These are phyloP conservation scores for Nemania bipapillata DNA, from an alignment of 2,329 filamentous ascomycete genomes.

Conservation along the genomic window DNA sequence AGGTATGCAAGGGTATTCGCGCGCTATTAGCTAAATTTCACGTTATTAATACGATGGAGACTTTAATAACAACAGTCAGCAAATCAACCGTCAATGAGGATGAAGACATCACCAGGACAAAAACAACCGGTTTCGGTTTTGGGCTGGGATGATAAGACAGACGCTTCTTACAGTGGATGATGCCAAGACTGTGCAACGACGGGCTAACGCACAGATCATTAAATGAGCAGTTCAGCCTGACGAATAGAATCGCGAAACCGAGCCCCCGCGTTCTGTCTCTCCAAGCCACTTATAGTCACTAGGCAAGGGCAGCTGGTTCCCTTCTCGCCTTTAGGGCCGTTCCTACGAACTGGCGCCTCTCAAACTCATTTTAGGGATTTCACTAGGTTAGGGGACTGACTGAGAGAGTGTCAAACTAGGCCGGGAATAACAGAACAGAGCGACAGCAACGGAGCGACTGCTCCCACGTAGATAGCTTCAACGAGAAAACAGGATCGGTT, in stretches of 20 bases:
- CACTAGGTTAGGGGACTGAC: neutral
- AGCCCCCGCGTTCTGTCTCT: slow-evolving; percentile 33
- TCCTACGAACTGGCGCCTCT: neutral
- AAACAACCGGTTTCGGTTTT: neutral
- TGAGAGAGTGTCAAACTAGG: neutral
- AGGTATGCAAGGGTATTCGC: neutral
- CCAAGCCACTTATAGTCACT: slow-evolving; percentile 23
- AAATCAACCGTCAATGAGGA: neutral
- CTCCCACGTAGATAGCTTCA: slow-evolving; percentile 5
- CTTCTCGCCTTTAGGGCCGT: neutral
- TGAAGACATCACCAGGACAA: neutral
- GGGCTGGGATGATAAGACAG: neutral
- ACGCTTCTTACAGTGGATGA: neutral
- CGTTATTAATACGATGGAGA: neutral
- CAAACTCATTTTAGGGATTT: neutral
- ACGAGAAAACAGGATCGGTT: slow-evolving; percentile 1
- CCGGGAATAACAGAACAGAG: slow-evolving; percentile 10
- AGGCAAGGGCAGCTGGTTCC: slow-evolving; percentile 4
- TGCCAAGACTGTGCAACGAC: slow-evolving; percentile 3
- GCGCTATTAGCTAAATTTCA: neutral
- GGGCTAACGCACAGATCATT: slow-evolving; percentile 8
- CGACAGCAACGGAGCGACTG: neutral
- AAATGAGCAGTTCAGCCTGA: neutral
- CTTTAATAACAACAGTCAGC: neutral
- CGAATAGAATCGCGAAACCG: slow-evolving; percentile 32